phyloP scores from a whole-genome alignment of 2,329 filamentous ascomycete species.

The Colletotrichum liaoningense region DNA sequence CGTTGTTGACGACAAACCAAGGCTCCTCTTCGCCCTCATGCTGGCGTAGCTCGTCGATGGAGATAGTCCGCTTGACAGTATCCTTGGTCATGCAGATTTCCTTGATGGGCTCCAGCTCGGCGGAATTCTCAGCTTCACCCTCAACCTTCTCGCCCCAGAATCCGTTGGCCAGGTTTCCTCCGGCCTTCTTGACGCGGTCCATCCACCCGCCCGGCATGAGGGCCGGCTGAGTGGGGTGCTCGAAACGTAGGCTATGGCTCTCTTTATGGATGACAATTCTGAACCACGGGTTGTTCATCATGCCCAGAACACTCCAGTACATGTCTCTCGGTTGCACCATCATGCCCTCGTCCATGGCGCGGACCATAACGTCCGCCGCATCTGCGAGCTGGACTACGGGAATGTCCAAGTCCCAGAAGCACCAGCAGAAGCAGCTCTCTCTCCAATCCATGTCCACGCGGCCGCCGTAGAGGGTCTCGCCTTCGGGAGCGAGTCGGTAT shows the following conservation, averaged over 20 bases:
- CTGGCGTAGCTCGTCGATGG: conserved; percentile 76
- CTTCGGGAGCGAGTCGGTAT: conserved; percentile 73
- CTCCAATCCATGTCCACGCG: conserved; percentile 84
- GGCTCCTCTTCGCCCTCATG: conserved; percentile 75
- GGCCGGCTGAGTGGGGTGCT: conserved; percentile 88
- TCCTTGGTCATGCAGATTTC: conserved; percentile 85
- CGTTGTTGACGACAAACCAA: conserved; percentile 90
- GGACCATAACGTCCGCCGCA: conserved; percentile 80
- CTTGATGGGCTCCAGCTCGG: conserved; percentile 61
- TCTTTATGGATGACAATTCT: conserved; percentile 81
- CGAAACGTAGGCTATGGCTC: conserved; percentile 73
- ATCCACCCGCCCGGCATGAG: conserved; percentile 89
- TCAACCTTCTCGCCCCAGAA: conserved; percentile 83
- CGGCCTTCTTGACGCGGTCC: conserved; percentile 86
- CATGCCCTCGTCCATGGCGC: conserved; percentile 92
- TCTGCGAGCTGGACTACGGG: conserved; percentile 68
- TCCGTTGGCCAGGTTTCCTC: conserved; percentile 83
- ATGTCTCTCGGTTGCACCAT: conserved; percentile 89
- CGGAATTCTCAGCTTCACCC: conserved; percentile 57
- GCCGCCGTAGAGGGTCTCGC: conserved; percentile 78
- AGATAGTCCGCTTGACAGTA: conserved; percentile 71
- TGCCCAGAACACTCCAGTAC: conserved; percentile 95
- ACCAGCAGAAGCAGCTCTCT: conserved; percentile 90
- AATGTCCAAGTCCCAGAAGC: conserved; percentile 85
- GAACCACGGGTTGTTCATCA: conserved; percentile 99